phyloP scores from a whole-genome alignment of 106 monocot genomes.

The Allium fistulosum region DNA sequence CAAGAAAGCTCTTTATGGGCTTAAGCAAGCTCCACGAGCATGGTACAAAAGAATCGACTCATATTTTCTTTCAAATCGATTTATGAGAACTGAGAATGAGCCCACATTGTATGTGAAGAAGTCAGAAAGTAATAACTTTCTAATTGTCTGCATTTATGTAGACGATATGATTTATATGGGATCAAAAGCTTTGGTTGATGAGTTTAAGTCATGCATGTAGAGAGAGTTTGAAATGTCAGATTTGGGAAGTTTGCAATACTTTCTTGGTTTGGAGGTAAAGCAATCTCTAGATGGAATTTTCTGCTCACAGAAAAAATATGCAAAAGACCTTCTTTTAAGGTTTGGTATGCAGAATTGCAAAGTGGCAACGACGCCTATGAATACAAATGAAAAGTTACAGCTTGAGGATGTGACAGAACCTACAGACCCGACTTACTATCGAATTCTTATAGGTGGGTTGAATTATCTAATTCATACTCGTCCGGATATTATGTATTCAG shows the following conservation, averaged over 20 bases:
- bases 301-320: slow-evolving; percentile 5
- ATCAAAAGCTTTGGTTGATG: neutral
- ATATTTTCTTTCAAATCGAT: neutral
- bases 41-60: neutral
- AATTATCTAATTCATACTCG: slow-evolving; percentile 3
- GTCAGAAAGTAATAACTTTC: neutral
- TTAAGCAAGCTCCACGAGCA: too few species aligned
- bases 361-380: neutral
- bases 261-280: slow-evolving; percentile 1
- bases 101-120: slow-evolving; percentile 4
- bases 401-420: neutral
- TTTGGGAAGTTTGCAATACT: slow-evolving; percentile 3
- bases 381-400: neutral
- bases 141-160: slow-evolving; percentile 13
- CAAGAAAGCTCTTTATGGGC: too few species aligned
- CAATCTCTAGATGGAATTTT: neutral
- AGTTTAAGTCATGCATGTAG: neutral
- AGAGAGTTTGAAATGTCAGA: slow-evolving; percentile 7
- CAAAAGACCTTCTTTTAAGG: neutral
- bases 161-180: slow-evolving; percentile 13
- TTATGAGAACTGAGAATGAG: neutral
- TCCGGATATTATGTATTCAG: neutral
- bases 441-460: neutral
- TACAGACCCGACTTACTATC: neutral
- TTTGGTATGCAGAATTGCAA: neutral